Evolutionary conservation across 805 yeast species (phyloP), one percentile per base, ranked within the genome.

Genomic region (Tetrapisispora phaffii): DNA sequence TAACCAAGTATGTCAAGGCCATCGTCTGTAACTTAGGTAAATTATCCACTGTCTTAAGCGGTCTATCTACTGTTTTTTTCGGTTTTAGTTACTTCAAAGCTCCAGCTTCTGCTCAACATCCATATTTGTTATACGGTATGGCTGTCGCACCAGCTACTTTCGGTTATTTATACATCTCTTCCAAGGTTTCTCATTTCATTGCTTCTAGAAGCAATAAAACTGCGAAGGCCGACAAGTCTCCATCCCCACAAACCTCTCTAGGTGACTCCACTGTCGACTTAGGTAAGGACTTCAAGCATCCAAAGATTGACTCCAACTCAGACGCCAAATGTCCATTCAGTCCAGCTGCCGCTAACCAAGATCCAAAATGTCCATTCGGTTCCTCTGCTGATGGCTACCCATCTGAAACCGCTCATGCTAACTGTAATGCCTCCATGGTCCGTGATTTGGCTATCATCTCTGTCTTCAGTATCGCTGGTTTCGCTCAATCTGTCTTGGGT

Each of bases 91-190:
- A 72, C 57, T 66, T 65, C 41, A 70, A 71, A 41, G 77, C 87
- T 0, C 77, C 85, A 19, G 52, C 62, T 5, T 58, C 67, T 32
- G 79, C 73, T 45, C 76, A 76, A 60, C 94, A 84, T 62, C 93
- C 93, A 19, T 84, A 83, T 59, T 71, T 84, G 56, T 56, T 84
- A 13, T 84, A 84, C 59, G 82, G 40, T 71, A 81, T 57, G 46
- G 43, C 50, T 26, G 50, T 49, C 1, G 49, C 56, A 13, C 62
- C 62, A 8, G 33, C 51, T 3, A 44, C 58, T 7, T 49, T 53
- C 12, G 26, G 47, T 3, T 58, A 53, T 31, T 44, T 54, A 7
- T 48, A 49, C 46, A n/a, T 39, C 15, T 17, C 42, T 10, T 45
- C 50, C 9, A 38, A 38, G 26, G 38, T 40, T 4, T 31, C 21